Conservation (phyloP, 805 yeast genomes). For the Lipomyces spencermartinsiae region DNA sequence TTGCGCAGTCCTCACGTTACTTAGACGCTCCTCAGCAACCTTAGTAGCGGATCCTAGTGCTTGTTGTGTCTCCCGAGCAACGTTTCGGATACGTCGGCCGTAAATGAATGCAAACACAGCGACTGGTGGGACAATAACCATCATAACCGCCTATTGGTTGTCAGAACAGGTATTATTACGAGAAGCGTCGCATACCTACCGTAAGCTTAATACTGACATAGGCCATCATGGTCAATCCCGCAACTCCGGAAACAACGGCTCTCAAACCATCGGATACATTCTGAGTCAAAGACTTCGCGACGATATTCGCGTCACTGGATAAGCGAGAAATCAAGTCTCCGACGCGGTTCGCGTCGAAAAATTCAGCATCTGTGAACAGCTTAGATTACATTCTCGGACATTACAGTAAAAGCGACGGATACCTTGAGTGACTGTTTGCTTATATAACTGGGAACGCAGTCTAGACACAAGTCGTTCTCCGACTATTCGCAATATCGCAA, state of each 20-base stretch:
- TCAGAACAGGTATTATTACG: background rate
- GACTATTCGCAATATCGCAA: conserved; percentile 72
- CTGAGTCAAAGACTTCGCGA: conserved; percentile 83
- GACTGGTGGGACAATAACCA: conserved; percentile 81
- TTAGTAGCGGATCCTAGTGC: conserved; percentile 86
- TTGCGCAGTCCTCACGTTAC: conserved; percentile 85
- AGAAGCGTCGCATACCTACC: conserved; percentile 43
- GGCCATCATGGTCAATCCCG: conserved; percentile 91
- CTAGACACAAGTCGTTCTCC: conserved; percentile 91
- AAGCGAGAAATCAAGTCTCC: conserved; percentile 91
- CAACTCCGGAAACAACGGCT: conserved; percentile 78
- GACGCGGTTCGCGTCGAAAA: conserved; percentile 85
- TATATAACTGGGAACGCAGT: conserved; percentile 75
- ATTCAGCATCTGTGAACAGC: conserved; percentile 68
- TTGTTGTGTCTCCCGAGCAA: conserved; percentile 79
- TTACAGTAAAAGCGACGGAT: background rate
- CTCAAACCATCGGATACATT: conserved; percentile 92
- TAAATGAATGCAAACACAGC: conserved; percentile 79
- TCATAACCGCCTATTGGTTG: conserved; percentile 57
- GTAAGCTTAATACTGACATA: conserved; percentile 84
- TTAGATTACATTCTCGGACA: background rate
- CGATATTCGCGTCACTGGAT: conserved; percentile 87
- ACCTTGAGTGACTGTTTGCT: conserved; percentile 72
- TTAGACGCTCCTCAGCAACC: conserved; percentile 89
- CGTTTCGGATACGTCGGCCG: conserved; percentile 75